A percentile compares a stretch with the other conserved stretches of the same genome.
These are phyloP conservation scores for Endocladia muricata DNA, from an alignment of 31 red algal genomes.

Conservation along the genomic window DNA sequence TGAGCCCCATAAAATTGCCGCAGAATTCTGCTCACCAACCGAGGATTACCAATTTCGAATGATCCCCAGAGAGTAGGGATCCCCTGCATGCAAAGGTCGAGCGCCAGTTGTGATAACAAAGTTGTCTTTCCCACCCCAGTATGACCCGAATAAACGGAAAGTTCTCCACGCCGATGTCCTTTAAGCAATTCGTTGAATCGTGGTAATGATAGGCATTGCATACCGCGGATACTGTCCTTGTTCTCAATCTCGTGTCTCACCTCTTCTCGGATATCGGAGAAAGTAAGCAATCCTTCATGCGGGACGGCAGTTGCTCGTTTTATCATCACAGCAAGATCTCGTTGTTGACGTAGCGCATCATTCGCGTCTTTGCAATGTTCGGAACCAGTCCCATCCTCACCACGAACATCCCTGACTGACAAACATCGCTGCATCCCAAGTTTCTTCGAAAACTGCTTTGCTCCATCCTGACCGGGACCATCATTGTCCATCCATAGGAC, in stretches of 20 bases:
- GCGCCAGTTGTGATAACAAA: conserved; percentile 79
- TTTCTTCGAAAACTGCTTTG: conserved; percentile 70
- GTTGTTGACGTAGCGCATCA: conserved; percentile 58
- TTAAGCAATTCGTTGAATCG: conserved; percentile 65
- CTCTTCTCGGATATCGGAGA: conserved; percentile 69
- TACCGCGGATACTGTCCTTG: conserved; percentile 26
- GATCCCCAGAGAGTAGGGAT: conserved; percentile 90
- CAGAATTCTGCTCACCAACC: conserved; percentile 59
- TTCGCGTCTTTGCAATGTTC: conserved; percentile 82
- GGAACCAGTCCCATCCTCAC: background rate
- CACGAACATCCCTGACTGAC: conserved; percentile 11
- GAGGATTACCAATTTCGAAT: conserved; percentile 73
- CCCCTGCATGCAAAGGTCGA: conserved; percentile 93
- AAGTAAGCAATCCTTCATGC: conserved; percentile 78
- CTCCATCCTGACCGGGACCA: conserved; percentile 76
- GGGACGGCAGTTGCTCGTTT: conserved; percentile 24
- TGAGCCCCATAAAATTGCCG: conserved; percentile 56
- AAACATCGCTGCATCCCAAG: conserved; percentile 76
- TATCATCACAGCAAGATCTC: conserved; percentile 52
- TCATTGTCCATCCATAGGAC: conserved; percentile 96
- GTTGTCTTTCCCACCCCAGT: conserved; percentile 98
- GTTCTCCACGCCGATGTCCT: conserved; percentile 87
- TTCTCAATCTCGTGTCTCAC: conserved; percentile 59
- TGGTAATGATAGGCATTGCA: conserved; percentile 63
- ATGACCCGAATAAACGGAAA: conserved; percentile 84